Conservation (phyloP, 2,329 filamentous ascomycete species). For the Exophiala aquamarina region DNA sequence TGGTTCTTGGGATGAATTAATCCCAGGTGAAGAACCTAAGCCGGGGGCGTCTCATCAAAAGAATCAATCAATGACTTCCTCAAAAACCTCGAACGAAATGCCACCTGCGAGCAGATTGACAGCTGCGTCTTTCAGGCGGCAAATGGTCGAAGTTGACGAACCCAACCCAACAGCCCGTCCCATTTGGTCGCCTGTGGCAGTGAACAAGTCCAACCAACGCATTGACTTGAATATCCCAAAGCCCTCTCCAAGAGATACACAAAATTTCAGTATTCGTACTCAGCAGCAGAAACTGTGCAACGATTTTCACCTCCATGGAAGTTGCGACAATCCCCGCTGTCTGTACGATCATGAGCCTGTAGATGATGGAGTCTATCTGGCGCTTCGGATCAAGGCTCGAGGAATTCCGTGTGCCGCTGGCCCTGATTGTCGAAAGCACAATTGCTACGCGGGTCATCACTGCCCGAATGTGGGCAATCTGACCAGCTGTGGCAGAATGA, state of each 20-base stretch:
- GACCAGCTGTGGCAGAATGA: slow-evolving; percentile 11
- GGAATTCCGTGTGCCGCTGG: slow-evolving; percentile 43
- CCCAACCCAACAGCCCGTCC: slow-evolving; percentile 17
- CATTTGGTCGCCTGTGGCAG: slow-evolving; percentile 14
- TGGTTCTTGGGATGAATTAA: too few relatives aligned
- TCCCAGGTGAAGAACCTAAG: too few relatives aligned
- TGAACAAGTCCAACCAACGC: slow-evolving; percentile 20
- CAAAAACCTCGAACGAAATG: too few relatives aligned
- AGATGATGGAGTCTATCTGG: slow-evolving; percentile 38
- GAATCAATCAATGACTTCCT: too few relatives aligned
- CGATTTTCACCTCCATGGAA: slow-evolving; percentile 20
- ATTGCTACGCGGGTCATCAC: slow-evolving; percentile 49
- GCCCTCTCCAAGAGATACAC: slow-evolving; percentile 8
- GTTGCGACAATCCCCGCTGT: slow-evolving; percentile 33
- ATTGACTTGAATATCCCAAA: slow-evolving; percentile 22
- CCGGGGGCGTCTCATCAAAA: too few relatives aligned
- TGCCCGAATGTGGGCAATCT: slow-evolving; percentile 19
- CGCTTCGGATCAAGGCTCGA: slow-evolving; percentile 46
- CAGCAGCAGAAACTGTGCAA: slow-evolving; percentile 19
- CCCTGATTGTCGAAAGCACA: slow-evolving; percentile 41
- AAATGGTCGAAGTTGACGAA: slow-evolving; percentile 8
- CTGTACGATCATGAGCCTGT: slow-evolving; percentile 48
- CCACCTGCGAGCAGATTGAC: too few relatives aligned
- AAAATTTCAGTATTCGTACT: slow-evolving; percentile 15
- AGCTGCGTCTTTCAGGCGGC: slow-evolving; percentile 1